Evolutionary conservation across 2,329 filamentous ascomycete genomes (phyloP), one percentile per base, ranked within the genome.

Genomic region (Colletotrichum sp.): DNA sequence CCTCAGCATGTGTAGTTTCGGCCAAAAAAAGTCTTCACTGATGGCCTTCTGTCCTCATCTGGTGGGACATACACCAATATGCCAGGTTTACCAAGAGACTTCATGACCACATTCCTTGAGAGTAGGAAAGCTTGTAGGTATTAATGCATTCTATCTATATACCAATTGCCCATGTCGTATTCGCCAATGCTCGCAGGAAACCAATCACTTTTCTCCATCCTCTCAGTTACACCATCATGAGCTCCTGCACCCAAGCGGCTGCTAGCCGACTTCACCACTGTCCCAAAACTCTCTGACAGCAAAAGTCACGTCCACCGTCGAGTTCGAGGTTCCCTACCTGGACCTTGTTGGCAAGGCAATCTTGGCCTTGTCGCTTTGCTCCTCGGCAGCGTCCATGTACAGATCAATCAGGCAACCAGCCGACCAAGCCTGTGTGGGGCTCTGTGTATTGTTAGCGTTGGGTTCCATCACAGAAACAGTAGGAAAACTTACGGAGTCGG

Each of bases 341-440:
- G 67, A 80, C 62, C 80, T 79, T 68, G 80, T 68, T 15, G 80
- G 81, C 73, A 83, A 71, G 13, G 74, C 74, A 32, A 78, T 72
- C 52, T 71, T 75, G 28, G 72, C 30, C 78, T 67, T 72, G 64
- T 79, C 79, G 15, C 79, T 83, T 79, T 90, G 88, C 79, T 88
- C 88, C 78, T 90, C 90, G 30, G 90, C 89, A 22, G 95, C 96
- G 84, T 99, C 97, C 89, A 98, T 96, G 87, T 98, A 99, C 78
- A 99, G 86, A 86, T 99, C 97, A 81, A 99, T 95, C 81, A 99
- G 88, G 84, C 97, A 98, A 27, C 95, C 94, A 34, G 97, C 95
- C 69, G 96, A 98, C 97, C 97, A 99, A 69, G 97, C 94, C 85
- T 99, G 97, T 1, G 97, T 98, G 30, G 97, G 97, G 69, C 94